phyloP scores from a whole-genome alignment of 306 rosid genomes.

The Rosa chinensis region DNA sequence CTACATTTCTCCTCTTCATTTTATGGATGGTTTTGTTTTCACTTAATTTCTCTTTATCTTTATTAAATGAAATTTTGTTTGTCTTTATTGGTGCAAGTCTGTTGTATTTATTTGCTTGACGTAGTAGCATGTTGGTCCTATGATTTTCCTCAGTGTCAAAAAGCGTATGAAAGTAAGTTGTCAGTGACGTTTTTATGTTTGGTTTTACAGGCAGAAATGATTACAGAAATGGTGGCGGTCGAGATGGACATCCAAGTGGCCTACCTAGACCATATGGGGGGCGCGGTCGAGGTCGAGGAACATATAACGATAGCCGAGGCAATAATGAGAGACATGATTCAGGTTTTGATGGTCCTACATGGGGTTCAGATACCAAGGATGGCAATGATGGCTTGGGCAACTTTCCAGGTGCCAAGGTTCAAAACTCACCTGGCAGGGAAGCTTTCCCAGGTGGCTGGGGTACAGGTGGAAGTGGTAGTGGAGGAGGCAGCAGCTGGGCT shows the following conservation, averaged over 20 bases:
- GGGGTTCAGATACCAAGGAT: conserved; percentile 73
- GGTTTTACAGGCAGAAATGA: conserved; percentile 54
- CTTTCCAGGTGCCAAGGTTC: conserved; percentile 75
- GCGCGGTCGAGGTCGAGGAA: conserved; percentile 72
- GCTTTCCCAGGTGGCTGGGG: conserved; percentile 91
- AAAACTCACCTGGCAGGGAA: conserved; percentile 85
- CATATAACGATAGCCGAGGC: conserved; percentile 55
- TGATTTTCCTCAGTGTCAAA: neutral
- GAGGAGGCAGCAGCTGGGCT: conserved; percentile 26
- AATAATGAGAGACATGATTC: conserved; percentile 69
- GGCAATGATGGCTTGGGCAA: conserved; percentile 64
- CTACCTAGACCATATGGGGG: conserved; percentile 78
- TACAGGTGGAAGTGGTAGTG: conserved; percentile 38
- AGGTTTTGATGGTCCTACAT: conserved; percentile 47
- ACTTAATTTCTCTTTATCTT: no score
- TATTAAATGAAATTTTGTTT: neutral
- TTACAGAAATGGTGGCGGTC: conserved; percentile 55
- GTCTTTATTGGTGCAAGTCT: neutral
- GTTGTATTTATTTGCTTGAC: neutral
- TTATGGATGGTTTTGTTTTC: neutral
- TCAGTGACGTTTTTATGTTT: neutral
- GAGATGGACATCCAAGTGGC: conserved; percentile 87
- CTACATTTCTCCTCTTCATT: neutral
- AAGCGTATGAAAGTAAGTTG: neutral
- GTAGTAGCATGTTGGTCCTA: neutral